phyloP scores from a whole-genome alignment of 148 eudicot genomes.

The Agrostemma githago region DNA sequence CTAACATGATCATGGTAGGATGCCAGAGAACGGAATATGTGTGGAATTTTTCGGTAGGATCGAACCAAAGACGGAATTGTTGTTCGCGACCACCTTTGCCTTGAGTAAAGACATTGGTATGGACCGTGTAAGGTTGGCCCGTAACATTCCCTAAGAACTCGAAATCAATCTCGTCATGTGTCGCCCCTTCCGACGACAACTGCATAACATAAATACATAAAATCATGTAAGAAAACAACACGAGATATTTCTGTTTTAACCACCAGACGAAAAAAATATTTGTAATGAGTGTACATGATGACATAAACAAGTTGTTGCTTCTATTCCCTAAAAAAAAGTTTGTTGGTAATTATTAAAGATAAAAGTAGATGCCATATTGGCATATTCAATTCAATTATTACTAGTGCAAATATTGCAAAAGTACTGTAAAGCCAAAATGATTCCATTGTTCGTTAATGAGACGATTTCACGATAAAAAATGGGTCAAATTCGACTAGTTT shows the following conservation, averaged over 20 bases:
- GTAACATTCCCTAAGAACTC: slow-evolving; percentile 57
- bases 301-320: slow-evolving; percentile 4
- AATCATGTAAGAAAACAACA: no score
- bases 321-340: no score
- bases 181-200: slow-evolving; percentile 53
- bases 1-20: slow-evolving; percentile 45
- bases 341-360: background rate
- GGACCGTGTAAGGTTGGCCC: slow-evolving; percentile 58
- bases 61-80: slow-evolving; percentile 64
- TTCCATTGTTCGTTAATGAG: no score
- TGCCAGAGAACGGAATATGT: slow-evolving; percentile 51
- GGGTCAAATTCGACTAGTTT: no score
- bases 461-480: no score
- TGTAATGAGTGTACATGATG: background rate
- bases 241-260: no score
- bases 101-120: slow-evolving; percentile 57
- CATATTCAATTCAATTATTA: slow-evolving; percentile 9
- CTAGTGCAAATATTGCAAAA: slow-evolving; percentile 10
- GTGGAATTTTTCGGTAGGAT: slow-evolving; percentile 55
- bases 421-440: no score
- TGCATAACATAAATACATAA: slow-evolving; percentile 17
- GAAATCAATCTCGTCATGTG: slow-evolving; percentile 58
- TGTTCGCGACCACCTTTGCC: slow-evolving; percentile 60
- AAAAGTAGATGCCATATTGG: slow-evolving; percentile 18
- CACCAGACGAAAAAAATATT: no score